Evolutionary conservation across 148 eudicot genomes (phyloP).

Genomic region (Vaccinium macrocarpon): DNA sequence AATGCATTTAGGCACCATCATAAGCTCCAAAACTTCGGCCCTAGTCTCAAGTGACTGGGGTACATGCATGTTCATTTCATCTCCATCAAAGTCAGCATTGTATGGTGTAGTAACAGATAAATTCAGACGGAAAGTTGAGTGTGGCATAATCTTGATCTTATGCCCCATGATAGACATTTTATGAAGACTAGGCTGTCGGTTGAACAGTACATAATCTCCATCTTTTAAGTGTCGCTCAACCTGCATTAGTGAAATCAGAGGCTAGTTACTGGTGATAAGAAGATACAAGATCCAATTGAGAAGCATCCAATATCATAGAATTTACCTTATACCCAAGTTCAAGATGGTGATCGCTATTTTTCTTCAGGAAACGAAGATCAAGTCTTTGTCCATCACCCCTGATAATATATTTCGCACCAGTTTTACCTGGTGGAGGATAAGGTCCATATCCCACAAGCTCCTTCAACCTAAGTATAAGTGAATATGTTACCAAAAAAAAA

Average conservation of each 20-base stretch:
- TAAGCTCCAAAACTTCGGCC: conserved; percentile 91
- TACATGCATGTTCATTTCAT: conserved; percentile 99
- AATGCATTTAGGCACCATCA: conserved; percentile 98
- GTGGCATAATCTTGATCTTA: conserved; percentile 94
- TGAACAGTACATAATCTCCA: conserved; percentile 94
- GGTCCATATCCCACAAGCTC: conserved; percentile 98
- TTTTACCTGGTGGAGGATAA: conserved; percentile 99
- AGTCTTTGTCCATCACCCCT: conserved; percentile 99
- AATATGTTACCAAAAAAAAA: not conserved
- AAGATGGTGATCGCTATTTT: conserved; percentile 93
- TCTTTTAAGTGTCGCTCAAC: conserved; percentile 95
- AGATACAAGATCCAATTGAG: not conserved
- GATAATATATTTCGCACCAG: conserved; percentile 94
- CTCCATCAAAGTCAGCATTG: conserved; percentile 99
- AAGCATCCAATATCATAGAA: not conserved
- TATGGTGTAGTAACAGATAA: conserved; percentile 94
- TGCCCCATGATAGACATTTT: conserved; percentile 99
- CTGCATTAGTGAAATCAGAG: conserved; percentile 35
- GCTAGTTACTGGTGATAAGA: conserved; percentile 1
- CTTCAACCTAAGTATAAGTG: conserved; percentile 52
- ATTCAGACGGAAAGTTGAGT: conserved; percentile 88
- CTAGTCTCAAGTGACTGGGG: conserved; percentile 99
- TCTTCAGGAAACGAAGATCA: conserved; percentile 94
- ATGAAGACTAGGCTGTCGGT: conserved; percentile 96
- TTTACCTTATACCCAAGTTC: conserved; percentile 91